Evolutionary conservation across 2,329 filamentous ascomycete genomes (phyloP).

Genomic region (Aschersonia sp.): DNA sequence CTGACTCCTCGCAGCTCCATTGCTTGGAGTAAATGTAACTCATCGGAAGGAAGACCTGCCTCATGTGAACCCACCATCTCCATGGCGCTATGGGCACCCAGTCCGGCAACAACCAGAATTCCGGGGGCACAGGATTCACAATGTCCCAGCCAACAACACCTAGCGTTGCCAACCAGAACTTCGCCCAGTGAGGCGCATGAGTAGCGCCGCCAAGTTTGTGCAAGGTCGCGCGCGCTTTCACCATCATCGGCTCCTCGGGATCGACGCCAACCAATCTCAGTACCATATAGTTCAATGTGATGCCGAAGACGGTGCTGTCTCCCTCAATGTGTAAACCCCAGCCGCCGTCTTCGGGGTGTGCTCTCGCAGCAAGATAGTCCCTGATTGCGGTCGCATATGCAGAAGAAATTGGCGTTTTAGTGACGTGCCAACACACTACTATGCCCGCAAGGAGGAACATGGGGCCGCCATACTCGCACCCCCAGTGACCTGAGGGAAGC

Average conservation of each 20-base stretch:
- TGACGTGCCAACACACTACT: conserved; percentile 77
- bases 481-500: conserved; percentile 83
- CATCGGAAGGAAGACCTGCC: conserved; percentile 93
- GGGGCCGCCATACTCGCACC: conserved; percentile 91
- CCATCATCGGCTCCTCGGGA: conserved; percentile 71
- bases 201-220: conserved; percentile 78
- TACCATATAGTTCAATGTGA: conserved; percentile 70
- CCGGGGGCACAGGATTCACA: conserved; percentile 86
- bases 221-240: conserved; percentile 68
- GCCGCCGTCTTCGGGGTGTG: conserved; percentile 78
- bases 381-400: conserved; percentile 78
- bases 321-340: conserved; percentile 96
- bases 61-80: conserved; percentile 98
- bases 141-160: conserved; percentile 80
- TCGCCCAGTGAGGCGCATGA: conserved; percentile 86
- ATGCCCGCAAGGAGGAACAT: conserved; percentile 89
- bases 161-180: conserved; percentile 82
- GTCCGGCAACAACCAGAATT: conserved; percentile 85
- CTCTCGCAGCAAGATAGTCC: conserved; percentile 78
- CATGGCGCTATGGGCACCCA: conserved; percentile 84
- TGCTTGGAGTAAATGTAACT: conserved; percentile 74
- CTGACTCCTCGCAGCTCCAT: conserved; percentile 64
- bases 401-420: conserved; percentile 70
- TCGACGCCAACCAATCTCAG: conserved; percentile 72
- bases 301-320: conserved; percentile 85